Base-by-base conservation (phyloP, 2,329 filamentous ascomycete species). In the Microsporum ferrugineum region DNA sequence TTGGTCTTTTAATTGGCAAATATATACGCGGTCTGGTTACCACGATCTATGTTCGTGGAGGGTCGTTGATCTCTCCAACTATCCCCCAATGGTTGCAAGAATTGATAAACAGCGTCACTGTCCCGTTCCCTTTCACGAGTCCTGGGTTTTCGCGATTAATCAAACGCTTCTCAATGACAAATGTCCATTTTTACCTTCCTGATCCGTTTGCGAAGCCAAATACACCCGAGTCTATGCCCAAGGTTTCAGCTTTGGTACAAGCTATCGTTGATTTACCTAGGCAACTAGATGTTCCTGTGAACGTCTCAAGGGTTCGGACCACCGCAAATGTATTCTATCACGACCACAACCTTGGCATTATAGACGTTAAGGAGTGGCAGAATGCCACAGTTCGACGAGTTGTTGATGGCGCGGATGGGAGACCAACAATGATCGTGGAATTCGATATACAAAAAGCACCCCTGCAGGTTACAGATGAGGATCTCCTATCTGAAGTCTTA, bases 181-280 rank as follows among this genome's bases (percentile, higher is more conserved):
- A 96, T 70, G 89, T 95, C 45, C 85, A 95, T 68, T 96, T 99
- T 72, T 84, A 83, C 57, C 77, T 99, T 53, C 94, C 94, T 0
- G 84, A 91, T 68, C 88, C 89, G 0, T 83, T 87, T 68, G 89
- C 90, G 1, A 85, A 91, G 17, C 88, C 89, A 0, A 83, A 82
- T 61, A 84, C 86, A 8, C 88, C 89, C 0, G 84, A 86, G 58
- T 80, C 87, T 2, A 83, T 87, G 60, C 91, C 91, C 7, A 85
- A 83, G 60, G 85, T 99, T 14, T 95, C 90, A 34, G 91, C 91
- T 2, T 86, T 87, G 23, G 87, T 96, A 53, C 79, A 88, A 63
- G 91, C 91, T 8, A 78, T 91, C 17, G 87, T 95, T 31, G 84
- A 79, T 8, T 73, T 97, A 38, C 94, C 94, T 0, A 81, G 88